These are phyloP conservation scores for Leccinum rimulosum DNA, from an alignment of 768 basidiomycete genomes.

Conservation along the genomic window DNA sequence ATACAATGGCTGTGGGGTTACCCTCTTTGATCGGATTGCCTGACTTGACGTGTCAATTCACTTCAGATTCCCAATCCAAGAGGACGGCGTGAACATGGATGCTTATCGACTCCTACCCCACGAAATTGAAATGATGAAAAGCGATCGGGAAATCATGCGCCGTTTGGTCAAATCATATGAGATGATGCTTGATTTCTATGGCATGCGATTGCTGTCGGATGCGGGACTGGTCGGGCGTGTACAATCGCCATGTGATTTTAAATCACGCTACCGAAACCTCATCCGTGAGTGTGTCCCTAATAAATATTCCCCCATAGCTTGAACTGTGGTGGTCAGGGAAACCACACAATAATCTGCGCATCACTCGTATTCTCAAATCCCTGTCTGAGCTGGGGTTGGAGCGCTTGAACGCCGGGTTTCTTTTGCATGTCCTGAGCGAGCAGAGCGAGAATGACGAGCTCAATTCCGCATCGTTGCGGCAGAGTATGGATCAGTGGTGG, in stretches of 20 bases:
- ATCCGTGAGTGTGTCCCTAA: conserved; percentile 46
- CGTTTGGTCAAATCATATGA: conserved; percentile 60
- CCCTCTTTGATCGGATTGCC: neutral
- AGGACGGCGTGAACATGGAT: conserved; percentile 67
- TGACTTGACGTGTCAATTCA: neutral
- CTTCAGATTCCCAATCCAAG: conserved; percentile 67
- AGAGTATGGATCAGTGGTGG: conserved; percentile 81
- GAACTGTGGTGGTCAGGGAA: conserved; percentile 41
- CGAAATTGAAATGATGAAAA: conserved; percentile 58
- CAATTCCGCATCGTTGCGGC: conserved; percentile 42
- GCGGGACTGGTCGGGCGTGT: conserved; percentile 60
- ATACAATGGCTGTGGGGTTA: conserved; percentile 75
- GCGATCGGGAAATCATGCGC: conserved; percentile 42
- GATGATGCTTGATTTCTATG: conserved; percentile 81
- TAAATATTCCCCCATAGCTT: neutral
- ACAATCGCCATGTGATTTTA: conserved; percentile 46
- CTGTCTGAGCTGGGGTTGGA: conserved; percentile 70
- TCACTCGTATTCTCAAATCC: conserved; percentile 75
- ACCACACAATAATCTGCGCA: conserved; percentile 73
- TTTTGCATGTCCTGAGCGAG: conserved; percentile 67
- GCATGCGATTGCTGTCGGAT: conserved; percentile 59
- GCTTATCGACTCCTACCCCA: conserved; percentile 67
- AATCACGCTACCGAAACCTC: conserved; percentile 61
- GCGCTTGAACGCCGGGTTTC: conserved; percentile 59
- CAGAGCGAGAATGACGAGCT: conserved; percentile 60